Percentiles rank a stretch among this genome's conserved stretches.
Conservation (phyloP, 805 yeast genomes). For the Tanozyma kutaoensis region DNA sequence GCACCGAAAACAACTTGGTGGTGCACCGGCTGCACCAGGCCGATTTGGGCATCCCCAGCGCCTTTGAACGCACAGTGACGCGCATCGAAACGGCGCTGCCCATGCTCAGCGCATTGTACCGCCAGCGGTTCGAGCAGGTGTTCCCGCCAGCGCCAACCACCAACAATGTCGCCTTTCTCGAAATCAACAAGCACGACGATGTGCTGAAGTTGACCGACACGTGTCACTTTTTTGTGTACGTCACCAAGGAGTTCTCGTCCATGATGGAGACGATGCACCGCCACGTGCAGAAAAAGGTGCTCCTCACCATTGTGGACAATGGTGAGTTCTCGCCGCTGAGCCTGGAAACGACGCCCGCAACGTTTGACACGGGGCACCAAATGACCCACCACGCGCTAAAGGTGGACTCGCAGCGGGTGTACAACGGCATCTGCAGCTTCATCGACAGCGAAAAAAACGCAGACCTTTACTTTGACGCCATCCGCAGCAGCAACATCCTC, state of each 20-base stretch:
- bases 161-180: slow-evolving; percentile 9
- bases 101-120: slow-evolving; percentile 11
- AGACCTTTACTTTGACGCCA: slow-evolving; percentile 15
- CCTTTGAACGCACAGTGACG: slow-evolving; percentile 2
- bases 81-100: slow-evolving; percentile 14
- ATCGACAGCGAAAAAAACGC: slow-evolving; percentile 17
- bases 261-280: slow-evolving; percentile 4
- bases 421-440: slow-evolving; percentile 16
- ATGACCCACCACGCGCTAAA: slow-evolving; percentile 16
- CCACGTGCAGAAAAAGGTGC: slow-evolving; percentile 10
- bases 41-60: slow-evolving; percentile 3
- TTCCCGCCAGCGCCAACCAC: slow-evolving; percentile 3
- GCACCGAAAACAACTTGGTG: slow-evolving; percentile 9
- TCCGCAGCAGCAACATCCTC: slow-evolving; percentile 21
- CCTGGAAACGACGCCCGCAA: slow-evolving; percentile 14
- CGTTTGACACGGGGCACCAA: slow-evolving; percentile 5
- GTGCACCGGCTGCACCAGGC: slow-evolving; percentile 2
- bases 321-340: slow-evolving; percentile 22
- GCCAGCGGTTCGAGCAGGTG: slow-evolving; percentile 9
- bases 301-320: slow-evolving; percentile 25
- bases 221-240: slow-evolving; percentile 11
- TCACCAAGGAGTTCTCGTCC: slow-evolving; percentile 9
- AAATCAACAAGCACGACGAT: slow-evolving; percentile 8
- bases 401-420: slow-evolving; percentile 14
- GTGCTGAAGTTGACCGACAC: slow-evolving; percentile 4